Base-by-base conservation (phyloP, 164 flowering plant genomes). In the Akebia trifoliata region DNA sequence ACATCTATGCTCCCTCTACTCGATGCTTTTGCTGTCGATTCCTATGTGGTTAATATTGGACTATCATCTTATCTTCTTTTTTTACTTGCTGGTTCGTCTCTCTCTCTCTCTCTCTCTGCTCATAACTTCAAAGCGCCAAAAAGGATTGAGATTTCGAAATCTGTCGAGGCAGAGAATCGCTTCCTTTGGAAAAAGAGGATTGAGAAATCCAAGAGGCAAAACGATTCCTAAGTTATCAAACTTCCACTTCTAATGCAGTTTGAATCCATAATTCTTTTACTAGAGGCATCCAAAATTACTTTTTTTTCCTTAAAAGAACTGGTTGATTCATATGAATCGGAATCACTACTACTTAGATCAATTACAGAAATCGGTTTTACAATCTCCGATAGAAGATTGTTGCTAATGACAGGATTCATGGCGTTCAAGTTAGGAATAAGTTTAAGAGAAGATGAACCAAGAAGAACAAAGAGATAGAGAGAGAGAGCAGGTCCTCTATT, bases 181-280 rank as follows among this genome's bases (percentile, higher is more conserved):
- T 15, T 18, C 54, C 28, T 31, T 61, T n/a, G 71, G 66, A 8
- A 66, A 59, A 4, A 61, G 45, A 11, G 72, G 66, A 49, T 63
- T 72, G 38, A 64, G 54, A 50, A 70, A 64, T 17, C 78, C 70
- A 32, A 44, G 17, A 25, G 81, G 70, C 18, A 62, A 22, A 15
- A 56, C 56, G 1, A 63, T 14, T 4, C 46, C 63, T 17, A 25
- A 21, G 21, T 35, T 44, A 18, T 39, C 57, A 28, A 39, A 8
- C 35, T 56, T 71, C 28, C n/a, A 15, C 25, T 31, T 18, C 20
- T 45, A 15, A 15, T 31, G n/a, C 43, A 55, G 14, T 24, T 35
- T 5, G 46, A 53, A 51, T 3, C 62, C 56, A 50, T 40, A 9
- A 24, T 32, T 44, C 70, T 56, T 18, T 70, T 62, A 8, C 31